phyloP scores from a whole-genome alignment of 495 filamentous ascomycete genomes.

The Podospora pseudoanserina region DNA sequence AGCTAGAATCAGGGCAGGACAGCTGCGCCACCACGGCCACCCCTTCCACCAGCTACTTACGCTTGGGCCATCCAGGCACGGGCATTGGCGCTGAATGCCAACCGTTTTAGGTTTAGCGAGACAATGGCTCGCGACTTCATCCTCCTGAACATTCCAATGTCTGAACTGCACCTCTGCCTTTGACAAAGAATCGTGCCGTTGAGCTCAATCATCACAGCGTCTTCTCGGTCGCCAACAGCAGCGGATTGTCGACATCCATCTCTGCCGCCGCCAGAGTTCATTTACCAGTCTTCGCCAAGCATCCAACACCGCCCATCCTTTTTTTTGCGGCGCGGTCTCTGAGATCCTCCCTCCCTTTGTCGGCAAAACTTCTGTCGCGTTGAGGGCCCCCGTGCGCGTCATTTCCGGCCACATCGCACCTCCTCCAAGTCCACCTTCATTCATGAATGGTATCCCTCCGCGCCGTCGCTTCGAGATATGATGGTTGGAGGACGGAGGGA shows the following conservation, averaged over 20 bases:
- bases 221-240: neutral
- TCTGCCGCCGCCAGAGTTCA: neutral
- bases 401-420: conserved; percentile 19
- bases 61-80: conserved; percentile 23
- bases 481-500: conserved; percentile 51
- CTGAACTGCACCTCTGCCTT: conserved; percentile 25
- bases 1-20: neutral
- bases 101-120: conserved; percentile 30
- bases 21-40: neutral
- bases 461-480: conserved; percentile 47
- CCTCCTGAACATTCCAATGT: conserved; percentile 26
- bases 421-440: conserved; percentile 8
- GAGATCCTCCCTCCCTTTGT: conserved; percentile 5
- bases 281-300: neutral
- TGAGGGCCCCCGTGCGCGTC: conserved; percentile 26
- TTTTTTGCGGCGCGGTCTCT: conserved; percentile 13
- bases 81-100: conserved; percentile 13
- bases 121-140: conserved; percentile 30
- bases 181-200: conserved; percentile 15
- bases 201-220: neutral
- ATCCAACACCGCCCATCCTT: neutral
- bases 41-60: neutral
- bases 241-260: neutral
- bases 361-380: conserved; percentile 14
- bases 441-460: conserved; percentile 43